Percentiles rank a stretch among this genome's conserved stretches.
Evolutionary conservation across 306 rosid genomes (phyloP).

Genomic region (Dryas drummondii): DNA sequence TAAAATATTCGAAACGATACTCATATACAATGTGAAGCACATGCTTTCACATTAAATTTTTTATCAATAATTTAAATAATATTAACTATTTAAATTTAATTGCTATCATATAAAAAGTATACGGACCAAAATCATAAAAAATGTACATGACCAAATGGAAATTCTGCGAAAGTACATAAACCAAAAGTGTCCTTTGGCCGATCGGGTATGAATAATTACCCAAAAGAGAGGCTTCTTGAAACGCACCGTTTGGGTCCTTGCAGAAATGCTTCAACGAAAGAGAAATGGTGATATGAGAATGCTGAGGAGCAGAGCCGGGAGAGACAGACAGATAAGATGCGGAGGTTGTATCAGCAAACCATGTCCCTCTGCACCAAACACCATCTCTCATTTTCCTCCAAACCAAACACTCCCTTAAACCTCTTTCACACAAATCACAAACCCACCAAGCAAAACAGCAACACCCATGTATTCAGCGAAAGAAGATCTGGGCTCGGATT

Average conservation of each 20-base stretch:
- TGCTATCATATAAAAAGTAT: too few relatives aligned
- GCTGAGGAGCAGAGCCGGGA: neutral
- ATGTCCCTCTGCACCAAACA: constrained; percentile 22
- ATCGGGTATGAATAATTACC: too few relatives aligned
- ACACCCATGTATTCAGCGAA: neutral
- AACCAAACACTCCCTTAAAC: constrained; percentile 18
- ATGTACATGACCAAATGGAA: too few relatives aligned
- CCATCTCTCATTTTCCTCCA: constrained; percentile 18
- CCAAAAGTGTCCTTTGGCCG: too few relatives aligned
- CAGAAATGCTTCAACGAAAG: neutral
- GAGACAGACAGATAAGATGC: constrained; percentile 30
- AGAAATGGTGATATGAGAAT: neutral
- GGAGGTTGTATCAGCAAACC: constrained; percentile 32
- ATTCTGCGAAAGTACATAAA: too few relatives aligned
- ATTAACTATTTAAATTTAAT: too few relatives aligned
- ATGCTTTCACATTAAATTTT: too few relatives aligned
- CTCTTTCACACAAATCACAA: constrained; percentile 12
- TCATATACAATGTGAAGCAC: too few relatives aligned
- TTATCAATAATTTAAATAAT: too few relatives aligned
- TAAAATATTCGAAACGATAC: too few relatives aligned
- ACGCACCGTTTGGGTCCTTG: neutral
- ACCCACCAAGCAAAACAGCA: neutral
- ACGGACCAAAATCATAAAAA: too few relatives aligned
- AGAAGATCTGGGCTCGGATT: constrained; percentile 37
- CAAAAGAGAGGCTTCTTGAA: neutral